Percentiles rank a stretch among this genome's conserved stretches.
Evolutionary conservation across 306 rosid genomes (phyloP).

Genomic region (Casuarina glauca): DNA sequence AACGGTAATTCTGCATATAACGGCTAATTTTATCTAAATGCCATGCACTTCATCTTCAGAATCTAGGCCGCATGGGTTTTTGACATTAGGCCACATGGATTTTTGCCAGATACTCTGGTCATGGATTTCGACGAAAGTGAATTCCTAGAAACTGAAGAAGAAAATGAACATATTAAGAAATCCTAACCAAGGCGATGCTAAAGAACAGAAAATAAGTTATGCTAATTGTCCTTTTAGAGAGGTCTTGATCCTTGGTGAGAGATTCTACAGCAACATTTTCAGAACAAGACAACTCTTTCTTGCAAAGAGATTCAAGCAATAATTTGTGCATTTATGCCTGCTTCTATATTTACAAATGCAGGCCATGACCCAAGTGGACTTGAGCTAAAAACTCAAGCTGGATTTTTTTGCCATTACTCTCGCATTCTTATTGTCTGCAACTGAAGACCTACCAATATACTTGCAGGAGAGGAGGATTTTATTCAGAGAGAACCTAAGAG

Average conservation of each 20-base stretch:
- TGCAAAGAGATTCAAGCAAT: constrained; percentile 61
- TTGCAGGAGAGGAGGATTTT: constrained; percentile 65
- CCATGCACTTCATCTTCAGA: not conserved
- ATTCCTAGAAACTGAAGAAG: not conserved
- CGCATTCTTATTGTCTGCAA: constrained; percentile 69
- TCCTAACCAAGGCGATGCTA: constrained; percentile 6
- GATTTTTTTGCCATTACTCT: constrained; percentile 75
- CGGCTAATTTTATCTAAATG: constrained; percentile 3
- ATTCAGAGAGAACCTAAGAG: constrained; percentile 76
- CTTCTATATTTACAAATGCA: constrained; percentile 61
- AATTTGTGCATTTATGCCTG: constrained; percentile 61
- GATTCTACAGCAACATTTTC: constrained; percentile 41
- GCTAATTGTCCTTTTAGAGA: constrained; percentile 32
- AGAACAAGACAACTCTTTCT: constrained; percentile 53
- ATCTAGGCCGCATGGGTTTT: too few species aligned
- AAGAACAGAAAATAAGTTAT: constrained; percentile 24
- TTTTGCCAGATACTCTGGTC: constrained; percentile 14
- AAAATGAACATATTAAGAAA: constrained; percentile 4
- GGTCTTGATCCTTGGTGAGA: constrained; percentile 31
- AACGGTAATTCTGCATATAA: not conserved
- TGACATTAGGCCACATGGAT: too few species aligned
- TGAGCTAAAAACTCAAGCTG: constrained; percentile 49
- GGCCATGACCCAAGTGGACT: constrained; percentile 28
- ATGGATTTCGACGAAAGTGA: constrained; percentile 24
- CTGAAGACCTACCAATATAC: constrained; percentile 81